Percentiles rank a stretch among this genome's conserved stretches.
phyloP scores from a whole-genome alignment of 805 yeast genomes.

The Crinitomyces ghanaensis region DNA sequence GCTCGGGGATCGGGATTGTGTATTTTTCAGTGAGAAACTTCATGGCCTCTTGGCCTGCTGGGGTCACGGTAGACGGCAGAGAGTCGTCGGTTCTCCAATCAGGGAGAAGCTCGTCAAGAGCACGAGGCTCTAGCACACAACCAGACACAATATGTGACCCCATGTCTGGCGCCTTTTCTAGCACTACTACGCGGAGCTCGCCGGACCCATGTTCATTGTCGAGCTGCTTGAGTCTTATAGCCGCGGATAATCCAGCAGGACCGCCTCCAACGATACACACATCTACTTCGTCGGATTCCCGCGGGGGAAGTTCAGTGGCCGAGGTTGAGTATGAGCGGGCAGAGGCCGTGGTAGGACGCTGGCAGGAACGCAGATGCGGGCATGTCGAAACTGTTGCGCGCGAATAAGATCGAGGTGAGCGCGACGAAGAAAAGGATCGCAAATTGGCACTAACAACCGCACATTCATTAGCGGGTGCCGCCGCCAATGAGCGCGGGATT shows the following conservation, averaged over 20 bases:
- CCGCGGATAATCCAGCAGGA: slow-evolving; percentile 93
- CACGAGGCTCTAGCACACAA: slow-evolving; percentile 85
- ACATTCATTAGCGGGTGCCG: too few species aligned
- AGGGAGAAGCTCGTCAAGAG: slow-evolving; percentile 76
- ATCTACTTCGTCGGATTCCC: slow-evolving; percentile 81
- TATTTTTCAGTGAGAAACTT: slow-evolving; percentile 49
- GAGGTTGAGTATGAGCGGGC: slow-evolving; percentile 8
- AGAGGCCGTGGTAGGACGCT: too few species aligned
- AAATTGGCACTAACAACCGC: too few species aligned
- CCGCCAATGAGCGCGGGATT: too few species aligned
- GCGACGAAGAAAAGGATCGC: too few species aligned
- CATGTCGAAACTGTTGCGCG: too few species aligned
- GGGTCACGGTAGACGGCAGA: slow-evolving; percentile 49
- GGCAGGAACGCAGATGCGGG: too few species aligned
- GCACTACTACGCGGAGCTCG: slow-evolving; percentile 70
- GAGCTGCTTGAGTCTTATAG: slow-evolving; percentile 76
- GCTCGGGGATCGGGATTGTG: slow-evolving; percentile 75
- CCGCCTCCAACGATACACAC: slow-evolving; percentile 97
- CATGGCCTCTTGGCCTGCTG: slow-evolving; percentile 67
- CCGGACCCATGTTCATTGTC: slow-evolving; percentile 56
- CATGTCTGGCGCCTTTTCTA: slow-evolving; percentile 88
- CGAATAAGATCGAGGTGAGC: too few species aligned
- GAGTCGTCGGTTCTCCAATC: slow-evolving; percentile 33
- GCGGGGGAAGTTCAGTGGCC: slow-evolving; percentile 28
- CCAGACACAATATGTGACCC: slow-evolving; percentile 92